Evolutionary conservation across 306 rosid species (phyloP).

Genomic region (Betula pendula): DNA sequence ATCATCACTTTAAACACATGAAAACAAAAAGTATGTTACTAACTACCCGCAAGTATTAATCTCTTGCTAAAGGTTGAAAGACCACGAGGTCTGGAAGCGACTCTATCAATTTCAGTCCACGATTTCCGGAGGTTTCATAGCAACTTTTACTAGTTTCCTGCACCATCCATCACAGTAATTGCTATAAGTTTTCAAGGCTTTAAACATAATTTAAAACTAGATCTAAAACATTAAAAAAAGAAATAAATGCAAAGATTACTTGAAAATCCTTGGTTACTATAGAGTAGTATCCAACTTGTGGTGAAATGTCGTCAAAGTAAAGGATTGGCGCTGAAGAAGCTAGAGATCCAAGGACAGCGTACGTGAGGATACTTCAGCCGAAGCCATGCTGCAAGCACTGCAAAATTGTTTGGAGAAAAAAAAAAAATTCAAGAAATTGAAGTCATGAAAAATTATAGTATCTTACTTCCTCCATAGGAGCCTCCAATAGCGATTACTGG

Average conservation of each 20-base stretch:
- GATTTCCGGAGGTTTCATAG: slow-evolving; percentile 50
- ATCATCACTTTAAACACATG: too few species aligned
- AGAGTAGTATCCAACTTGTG: slow-evolving; percentile 26
- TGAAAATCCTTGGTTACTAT: slow-evolving; percentile 37
- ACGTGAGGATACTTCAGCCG: slow-evolving; percentile 55
- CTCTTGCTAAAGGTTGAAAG: slow-evolving; percentile 50
- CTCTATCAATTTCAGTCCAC: slow-evolving; percentile 68
- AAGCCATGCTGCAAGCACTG: too few species aligned
- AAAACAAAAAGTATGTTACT: too few species aligned
- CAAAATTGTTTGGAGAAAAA: too few species aligned
- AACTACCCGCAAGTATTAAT: slow-evolving; percentile 53
- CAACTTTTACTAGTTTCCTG: slow-evolving; percentile 63
- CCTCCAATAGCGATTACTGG: slow-evolving; percentile 68
- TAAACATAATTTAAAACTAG: not conserved
- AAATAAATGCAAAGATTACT: not conserved
- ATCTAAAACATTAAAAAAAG: not conserved
- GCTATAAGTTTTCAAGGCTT: not conserved
- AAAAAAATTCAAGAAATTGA: too few species aligned
- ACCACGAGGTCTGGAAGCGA: slow-evolving; percentile 57
- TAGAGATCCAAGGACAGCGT: slow-evolving; percentile 38
- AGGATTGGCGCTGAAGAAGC: slow-evolving; percentile 58
- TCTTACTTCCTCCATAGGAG: slow-evolving; percentile 83
- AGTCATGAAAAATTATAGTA: too few species aligned
- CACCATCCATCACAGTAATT: not conserved
- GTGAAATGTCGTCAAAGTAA: slow-evolving; percentile 40